Evolutionary conservation across 1,284 basidiomycete genomes (phyloP), one percentile per base, ranked within the genome.

Genomic region (Gymnopus androsaceus): DNA sequence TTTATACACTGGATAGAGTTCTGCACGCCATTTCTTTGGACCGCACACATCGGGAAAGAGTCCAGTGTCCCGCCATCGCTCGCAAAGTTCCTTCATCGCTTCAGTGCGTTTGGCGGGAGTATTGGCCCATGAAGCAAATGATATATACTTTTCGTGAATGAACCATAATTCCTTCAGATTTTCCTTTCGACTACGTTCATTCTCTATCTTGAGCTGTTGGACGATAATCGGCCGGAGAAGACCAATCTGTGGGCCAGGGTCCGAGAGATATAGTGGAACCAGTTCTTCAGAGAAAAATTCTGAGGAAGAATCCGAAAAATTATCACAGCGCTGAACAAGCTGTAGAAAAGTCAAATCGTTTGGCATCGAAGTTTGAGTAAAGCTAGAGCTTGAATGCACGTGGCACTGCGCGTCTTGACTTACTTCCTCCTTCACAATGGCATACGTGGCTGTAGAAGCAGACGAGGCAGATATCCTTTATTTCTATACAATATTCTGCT

Each of bases 1-100:
- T 6, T 75, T 80, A 70, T 94, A 95, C 49, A 96, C 79, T 25
- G 90, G 80, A 69, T 95, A 97, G 66, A 84, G 70, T 75, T 98
- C 94, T 54, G 82, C 75, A 49, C 94, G 78, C 94, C 95, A 97
- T 56, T 94, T 84, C 47, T 70, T 76, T 3, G 83, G 84, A 7
- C 88, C 87, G 66, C 91, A 88, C 34, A 86, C 76, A 56, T 84
- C 79, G 12, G 78, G 65, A 62, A 87, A 90, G 21, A 83, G 63
- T 3, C 79, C 82, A 4, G 67, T 71, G 63, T 88, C 85, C 49
- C 86, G 80, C 90, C 90, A 92, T 38, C 81, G 76, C 65, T 83
- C 80, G 66, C 85, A 88, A 19, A 89, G 67, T 59, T 79, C 81
- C 57, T 76, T 78, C 75, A 92, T 80, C 6, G 76, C 81, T 2